phyloP scores from a whole-genome alignment of 1,284 basidiomycete species.

The Volvariella volvacea region DNA sequence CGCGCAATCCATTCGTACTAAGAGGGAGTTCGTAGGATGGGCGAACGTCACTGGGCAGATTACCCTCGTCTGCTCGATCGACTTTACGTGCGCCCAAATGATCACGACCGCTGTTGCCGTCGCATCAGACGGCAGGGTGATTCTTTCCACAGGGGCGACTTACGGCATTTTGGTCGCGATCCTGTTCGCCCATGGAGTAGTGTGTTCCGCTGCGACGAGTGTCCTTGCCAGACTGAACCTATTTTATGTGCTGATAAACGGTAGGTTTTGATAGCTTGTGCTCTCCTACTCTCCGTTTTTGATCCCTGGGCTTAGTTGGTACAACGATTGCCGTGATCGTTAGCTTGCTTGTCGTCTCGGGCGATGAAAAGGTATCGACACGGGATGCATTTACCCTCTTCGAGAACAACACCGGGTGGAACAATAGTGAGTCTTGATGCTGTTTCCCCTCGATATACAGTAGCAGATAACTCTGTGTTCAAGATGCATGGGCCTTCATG shows the following conservation, averaged over 20 bases:
- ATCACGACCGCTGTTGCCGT: slow-evolving; percentile 61
- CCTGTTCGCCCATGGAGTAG: slow-evolving; percentile 49
- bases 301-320: slow-evolving; percentile 28
- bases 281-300: background rate
- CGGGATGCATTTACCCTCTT: slow-evolving; percentile 56
- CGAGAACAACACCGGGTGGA: slow-evolving; percentile 66
- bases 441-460: background rate
- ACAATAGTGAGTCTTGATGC: slow-evolving; percentile 30
- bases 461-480: too few relatives aligned
- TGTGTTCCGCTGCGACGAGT: slow-evolving; percentile 60
- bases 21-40: slow-evolving; percentile 15
- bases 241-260: slow-evolving; percentile 54
- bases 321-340: slow-evolving; percentile 52
- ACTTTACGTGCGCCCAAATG: slow-evolving; percentile 69
- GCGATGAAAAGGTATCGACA: slow-evolving; percentile 44
- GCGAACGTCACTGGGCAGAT: slow-evolving; percentile 20
- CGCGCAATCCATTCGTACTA: too few relatives aligned
- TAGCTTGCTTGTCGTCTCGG: slow-evolving; percentile 44
- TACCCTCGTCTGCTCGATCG: slow-evolving; percentile 61
- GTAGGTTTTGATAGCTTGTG: slow-evolving; percentile 25
- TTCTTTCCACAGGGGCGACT: slow-evolving; percentile 44
- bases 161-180: slow-evolving; percentile 56
- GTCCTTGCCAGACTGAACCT: slow-evolving; percentile 58
- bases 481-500: slow-evolving; percentile 69
- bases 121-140: slow-evolving; percentile 41